Base-by-base conservation (phyloP, 2,329 filamentous ascomycete genomes). In the Trichophyton benhamiae region DNA sequence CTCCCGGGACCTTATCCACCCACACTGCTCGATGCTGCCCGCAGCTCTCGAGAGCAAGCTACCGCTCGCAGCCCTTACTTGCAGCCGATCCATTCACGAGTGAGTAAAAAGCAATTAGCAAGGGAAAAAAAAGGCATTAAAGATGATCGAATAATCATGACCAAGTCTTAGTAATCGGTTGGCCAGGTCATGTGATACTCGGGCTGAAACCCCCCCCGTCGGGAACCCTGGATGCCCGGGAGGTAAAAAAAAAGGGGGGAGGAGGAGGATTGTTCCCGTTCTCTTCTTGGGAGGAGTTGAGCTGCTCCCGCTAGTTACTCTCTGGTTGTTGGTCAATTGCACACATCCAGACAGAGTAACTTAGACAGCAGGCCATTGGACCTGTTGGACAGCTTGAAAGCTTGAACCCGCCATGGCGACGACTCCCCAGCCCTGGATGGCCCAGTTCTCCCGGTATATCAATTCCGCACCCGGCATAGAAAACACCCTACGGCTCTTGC, bases 401-500 rank as follows among this genome's bases (percentile, higher is more conserved):
- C 25, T 25, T 30, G 11, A 36, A 33, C 11, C 8, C 17, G 22
- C 33, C 13, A 58, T 58, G 55, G 55, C 17, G 33, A 44, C 36
- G 55, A 44, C 20, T 1, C 36, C 55, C 13, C 13, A 20, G 55
- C 55, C 55, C 55, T 27, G 33, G 41, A 44, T 49, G 41, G 36
- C 17, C 13, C 68, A 73, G 62, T 67, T 74, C 27, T 66, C 67
- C 59, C 69, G 68, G 33, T 75, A 74, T 64, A 67, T 70, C 57
- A 69, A 68, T 42, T 67, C 70, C 6, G 67, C 65, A 4, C 62
- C 68, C 1, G 73, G 72, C 3, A 68, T 76, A 42, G 75, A 77
- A 58, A 75, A 74, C 63, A 70, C 69, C 7, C 67, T 76, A 3
- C 74, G 75, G 22, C 65, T 76, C 1, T 65, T 75, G 41, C 75